Evolutionary conservation across 169 alveolate genomes (phyloP), one percentile per base, ranked within the genome.

Genomic region (Plasmodium billcollinsi): DNA sequence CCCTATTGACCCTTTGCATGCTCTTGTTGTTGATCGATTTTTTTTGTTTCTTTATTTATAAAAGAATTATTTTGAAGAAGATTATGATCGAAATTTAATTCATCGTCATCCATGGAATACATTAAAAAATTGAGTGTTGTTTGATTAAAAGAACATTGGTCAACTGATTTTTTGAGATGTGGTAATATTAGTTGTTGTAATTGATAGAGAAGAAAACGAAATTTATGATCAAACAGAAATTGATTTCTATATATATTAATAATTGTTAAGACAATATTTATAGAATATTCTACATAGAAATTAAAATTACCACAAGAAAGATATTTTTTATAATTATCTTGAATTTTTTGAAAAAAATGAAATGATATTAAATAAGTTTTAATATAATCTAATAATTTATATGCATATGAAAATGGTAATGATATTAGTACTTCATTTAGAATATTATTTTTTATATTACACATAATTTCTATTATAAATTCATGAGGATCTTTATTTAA

Each of bases 391-490:
- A 93, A 61, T 14, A 93, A 65, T 70, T 89, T 93, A 88, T 93
- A 92, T 18, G 95, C 95, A 89, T 93, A 93, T n/a, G 75, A 73
- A 76, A 93, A 89, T 2, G 95, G 95, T n/a, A 93, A 88, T 5
- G 95, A 93, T 71, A 92, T 90, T 71, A 93, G 63, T 11, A 93
- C 94, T 73, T 93, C 95, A 54, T 90, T 29, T 67, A 93, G 73
- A 24, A 83, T 67, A 85, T 89, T 93, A 15, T 88, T 66, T 43
- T 92, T 88, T 45, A 93, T 93, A 43, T 70, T 45, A 49, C 89
- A 93, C 50, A 93, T 85, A 33, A 90, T 74, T 7, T 73, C 63
- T 63, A 89, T 69, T 21, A 93, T 59, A 21, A 90, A 93, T 47
- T 93, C 94, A 71, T 11, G 62, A 2, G 92, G 92, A 43, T 86